Conservation (phyloP, 2,329 filamentous ascomycete genomes). For the Corniculantispora saksenae region DNA sequence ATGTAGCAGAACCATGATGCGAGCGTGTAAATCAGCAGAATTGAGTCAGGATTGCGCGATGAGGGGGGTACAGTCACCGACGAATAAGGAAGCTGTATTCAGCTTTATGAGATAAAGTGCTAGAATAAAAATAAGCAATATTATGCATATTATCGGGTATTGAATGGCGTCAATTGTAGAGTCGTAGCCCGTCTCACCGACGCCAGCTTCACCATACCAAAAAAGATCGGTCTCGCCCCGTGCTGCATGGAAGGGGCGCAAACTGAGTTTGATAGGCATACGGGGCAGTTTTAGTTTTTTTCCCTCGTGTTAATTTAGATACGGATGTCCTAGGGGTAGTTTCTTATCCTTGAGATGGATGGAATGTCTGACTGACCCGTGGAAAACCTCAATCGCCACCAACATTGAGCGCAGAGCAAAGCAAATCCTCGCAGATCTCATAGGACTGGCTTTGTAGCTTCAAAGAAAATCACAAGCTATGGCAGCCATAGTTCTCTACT, state of each 20-base stretch:
- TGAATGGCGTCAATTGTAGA: constrained; percentile 34
- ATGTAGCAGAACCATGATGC: not conserved
- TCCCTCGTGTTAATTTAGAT: constrained; percentile 37
- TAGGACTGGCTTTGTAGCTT: constrained; percentile 39
- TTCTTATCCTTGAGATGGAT: constrained; percentile 35
- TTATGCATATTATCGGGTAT: constrained; percentile 36
- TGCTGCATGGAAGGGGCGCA: constrained; percentile 34
- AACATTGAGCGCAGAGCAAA: constrained; percentile 39
- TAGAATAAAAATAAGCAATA: not conserved
- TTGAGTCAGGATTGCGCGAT: not conserved
- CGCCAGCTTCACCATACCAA: constrained; percentile 42
- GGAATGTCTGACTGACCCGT: constrained; percentile 42
- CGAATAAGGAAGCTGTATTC: not conserved
- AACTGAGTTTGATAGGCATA: constrained; percentile 37
- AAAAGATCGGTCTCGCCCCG: constrained; percentile 38
- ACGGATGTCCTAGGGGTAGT: constrained; percentile 37
- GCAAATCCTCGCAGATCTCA: constrained; percentile 31
- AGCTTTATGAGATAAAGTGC: not conserved
- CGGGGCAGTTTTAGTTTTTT: constrained; percentile 26
- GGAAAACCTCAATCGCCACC: constrained; percentile 37
- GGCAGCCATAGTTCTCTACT: too few relatives aligned
- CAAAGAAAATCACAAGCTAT: constrained; percentile 36
- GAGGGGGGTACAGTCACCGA: not conserved
- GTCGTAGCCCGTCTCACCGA: constrained; percentile 35
- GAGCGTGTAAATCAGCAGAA: not conserved